Evolutionary conservation across 495 filamentous ascomycete species (phyloP), one percentile per base, ranked within the genome.

Genomic region (Corynascus novoguineensis): DNA sequence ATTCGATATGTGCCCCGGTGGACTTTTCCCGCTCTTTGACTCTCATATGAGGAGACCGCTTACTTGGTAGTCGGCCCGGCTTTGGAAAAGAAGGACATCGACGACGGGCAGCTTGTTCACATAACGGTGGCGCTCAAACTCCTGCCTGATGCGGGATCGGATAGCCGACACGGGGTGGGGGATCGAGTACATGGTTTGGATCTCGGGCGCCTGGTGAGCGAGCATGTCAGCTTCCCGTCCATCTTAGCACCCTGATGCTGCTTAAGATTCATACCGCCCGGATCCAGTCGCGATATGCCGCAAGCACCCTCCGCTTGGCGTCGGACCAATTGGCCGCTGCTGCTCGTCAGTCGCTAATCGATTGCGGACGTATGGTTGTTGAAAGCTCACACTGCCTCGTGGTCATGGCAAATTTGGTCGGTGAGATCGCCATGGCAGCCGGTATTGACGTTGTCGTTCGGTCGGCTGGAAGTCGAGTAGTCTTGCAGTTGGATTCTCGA

Each of bases 71-170:
- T 98, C 93, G 64, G 84, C 78, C 68, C 95, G 85, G 68, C 87
- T 92, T 70, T 95, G 85, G 65, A 87, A 84, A 32, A 98, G 73
- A 49, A 98, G 76, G 65, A 97, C 83, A 71, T 98, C 95, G 57
- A 97, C 84, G 4, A 90, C 87, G 15, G 78, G 79, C 41, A 97
- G 73, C 75, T 97, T 91, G 68, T 86, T 87, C 46, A 97, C 92
- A 68, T 86, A 96, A 78, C 93, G 80, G 77, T 97, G 86, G 73
- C 90, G 82, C 76, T 98, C 93, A 73, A 98, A 98, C 69, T 98
- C 92, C 74, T 97, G 91, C 65, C 93, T 83, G 67, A 97, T 86
- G 79, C 92, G 95, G 44, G 92, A 92, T 56, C 93, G 89, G 69
- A 97, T 85, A 53, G 81, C 79, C 40, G 93, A 88, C 17, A 96